Conservation (phyloP, 179 eudicot species). For the Spinacia oleracea region DNA sequence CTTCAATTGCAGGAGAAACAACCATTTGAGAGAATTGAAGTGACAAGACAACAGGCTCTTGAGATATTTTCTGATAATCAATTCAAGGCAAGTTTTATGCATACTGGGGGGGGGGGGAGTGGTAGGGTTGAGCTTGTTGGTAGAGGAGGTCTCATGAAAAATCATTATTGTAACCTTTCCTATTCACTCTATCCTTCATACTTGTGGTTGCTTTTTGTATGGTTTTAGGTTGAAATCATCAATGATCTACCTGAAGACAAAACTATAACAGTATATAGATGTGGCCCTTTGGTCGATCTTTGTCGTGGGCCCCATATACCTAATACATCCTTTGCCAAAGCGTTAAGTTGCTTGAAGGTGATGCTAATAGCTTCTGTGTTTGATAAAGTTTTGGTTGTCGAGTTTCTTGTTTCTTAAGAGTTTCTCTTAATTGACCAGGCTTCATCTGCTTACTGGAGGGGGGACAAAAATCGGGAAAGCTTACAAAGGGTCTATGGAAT, state of each 20-base stretch:
- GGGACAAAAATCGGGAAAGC: slow-evolving; percentile 87
- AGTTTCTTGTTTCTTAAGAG: background rate
- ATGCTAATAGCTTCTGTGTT: slow-evolving; percentile 10
- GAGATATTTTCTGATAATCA: slow-evolving; percentile 86
- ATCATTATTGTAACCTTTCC: background rate
- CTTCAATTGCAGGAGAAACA: slow-evolving; percentile 67
- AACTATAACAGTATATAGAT: slow-evolving; percentile 94
- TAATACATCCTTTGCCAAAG: slow-evolving; percentile 88
- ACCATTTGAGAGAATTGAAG: slow-evolving; percentile 93
- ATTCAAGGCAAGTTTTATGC: slow-evolving; percentile 59
- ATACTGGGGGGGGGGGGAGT: background rate
- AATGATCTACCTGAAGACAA: slow-evolving; percentile 91
- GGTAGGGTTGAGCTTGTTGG: background rate
- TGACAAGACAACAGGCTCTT: slow-evolving; percentile 84
- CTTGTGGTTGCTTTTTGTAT: slow-evolving; percentile 11
- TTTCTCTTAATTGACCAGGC: slow-evolving; percentile 48
- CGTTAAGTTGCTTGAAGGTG: slow-evolving; percentile 88
- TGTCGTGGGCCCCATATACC: slow-evolving; percentile 99
- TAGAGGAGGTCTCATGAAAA: background rate
- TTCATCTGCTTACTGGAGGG: slow-evolving; percentile 99
- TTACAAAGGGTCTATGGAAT: slow-evolving; percentile 97
- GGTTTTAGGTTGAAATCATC: slow-evolving; percentile 81
- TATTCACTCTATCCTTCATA: background rate
- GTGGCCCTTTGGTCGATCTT: slow-evolving; percentile 97
- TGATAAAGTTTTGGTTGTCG: background rate